These are phyloP conservation scores for Populus hybrid DNA, from an alignment of 441 rosid species.

Conservation along the genomic window DNA sequence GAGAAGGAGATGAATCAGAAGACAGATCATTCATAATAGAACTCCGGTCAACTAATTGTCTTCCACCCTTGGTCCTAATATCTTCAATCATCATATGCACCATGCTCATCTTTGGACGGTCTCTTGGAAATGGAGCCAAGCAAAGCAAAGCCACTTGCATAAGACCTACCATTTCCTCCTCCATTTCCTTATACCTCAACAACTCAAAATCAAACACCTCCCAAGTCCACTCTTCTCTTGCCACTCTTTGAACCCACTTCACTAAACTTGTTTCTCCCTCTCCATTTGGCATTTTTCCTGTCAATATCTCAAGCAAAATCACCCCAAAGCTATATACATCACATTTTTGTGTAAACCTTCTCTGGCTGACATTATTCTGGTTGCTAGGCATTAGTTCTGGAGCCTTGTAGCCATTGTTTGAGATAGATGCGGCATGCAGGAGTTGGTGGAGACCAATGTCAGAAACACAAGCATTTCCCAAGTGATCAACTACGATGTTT, in stretches of 20 bases:
- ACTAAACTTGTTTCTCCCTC: slow-evolving; percentile 39
- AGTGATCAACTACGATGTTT: slow-evolving; percentile 35
- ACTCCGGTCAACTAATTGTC: slow-evolving; percentile 7
- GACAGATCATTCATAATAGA: slow-evolving; percentile 29
- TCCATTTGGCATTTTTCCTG: slow-evolving; percentile 36
- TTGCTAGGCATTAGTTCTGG: slow-evolving; percentile 30
- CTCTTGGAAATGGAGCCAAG: slow-evolving; percentile 35
- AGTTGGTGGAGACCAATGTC: slow-evolving; percentile 39
- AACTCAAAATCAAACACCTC: slow-evolving; percentile 54
- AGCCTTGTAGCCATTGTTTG: slow-evolving; percentile 27
- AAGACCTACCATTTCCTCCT: slow-evolving; percentile 38
- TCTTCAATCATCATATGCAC: slow-evolving; percentile 38
- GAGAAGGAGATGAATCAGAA: slow-evolving; percentile 37
- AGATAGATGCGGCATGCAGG: slow-evolving; percentile 19
- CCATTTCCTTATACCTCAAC: slow-evolving; percentile 32
- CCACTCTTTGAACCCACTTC: slow-evolving; percentile 36
- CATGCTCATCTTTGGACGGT: slow-evolving; percentile 42
- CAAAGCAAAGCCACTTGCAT: slow-evolving; percentile 47
- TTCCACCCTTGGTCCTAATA: slow-evolving; percentile 26
- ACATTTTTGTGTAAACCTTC: slow-evolving; percentile 32
- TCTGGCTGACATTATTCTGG: slow-evolving; percentile 4
- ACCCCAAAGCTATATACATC: slow-evolving; percentile 49
- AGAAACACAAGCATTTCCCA: slow-evolving; percentile 34
- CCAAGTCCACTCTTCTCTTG: slow-evolving; percentile 32
- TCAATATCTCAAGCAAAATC: slow-evolving; percentile 39